Percentiles rank a stretch among this genome's conserved stretches.
These are phyloP conservation scores for Suaeda aralocaspica DNA, from an alignment of 148 eudicot genomes.

Conservation along the genomic window DNA sequence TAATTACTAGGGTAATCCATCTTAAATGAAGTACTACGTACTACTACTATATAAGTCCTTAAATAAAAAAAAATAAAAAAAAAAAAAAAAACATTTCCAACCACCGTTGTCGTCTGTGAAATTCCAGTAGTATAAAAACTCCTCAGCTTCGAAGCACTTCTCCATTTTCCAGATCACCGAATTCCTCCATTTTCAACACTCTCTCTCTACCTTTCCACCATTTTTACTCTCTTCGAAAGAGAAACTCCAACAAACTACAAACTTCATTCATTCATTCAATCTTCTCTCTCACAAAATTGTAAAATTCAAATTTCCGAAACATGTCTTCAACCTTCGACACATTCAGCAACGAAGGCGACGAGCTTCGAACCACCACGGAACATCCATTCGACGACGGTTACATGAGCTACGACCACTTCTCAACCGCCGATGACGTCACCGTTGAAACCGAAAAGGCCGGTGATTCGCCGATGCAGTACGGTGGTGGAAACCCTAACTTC, in stretches of 20 bases:
- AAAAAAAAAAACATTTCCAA: not conserved
- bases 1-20: too few species aligned
- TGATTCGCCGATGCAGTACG: constrained; percentile 46
- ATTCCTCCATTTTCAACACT: constrained; percentile 2
- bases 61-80: too few species aligned
- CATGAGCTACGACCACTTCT: constrained; percentile 26
- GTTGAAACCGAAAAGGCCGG: constrained; percentile 32
- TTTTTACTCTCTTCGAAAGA: constrained; percentile 11
- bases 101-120: not conserved
- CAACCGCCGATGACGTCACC: constrained; percentile 45
- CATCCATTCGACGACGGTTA: constrained; percentile 44
- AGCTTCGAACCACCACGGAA: constrained; percentile 26
- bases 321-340: constrained; percentile 66
- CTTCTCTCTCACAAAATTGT: too few species aligned
- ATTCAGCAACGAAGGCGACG: constrained; percentile 50
- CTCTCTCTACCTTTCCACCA: not conserved
- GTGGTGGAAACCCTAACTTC: constrained; percentile 42
- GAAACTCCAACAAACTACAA: constrained; percentile 14
- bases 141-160: not conserved
- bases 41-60: too few species aligned
- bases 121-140: constrained; percentile 1
- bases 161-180: constrained; percentile 2
- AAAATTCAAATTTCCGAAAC: too few species aligned
- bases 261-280: too few species aligned
- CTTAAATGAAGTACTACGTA: too few species aligned